Percentiles rank a stretch among this genome's conserved stretches.
Evolutionary conservation across 768 basidiomycete genomes (phyloP).

Genomic region (Mycena pura): DNA sequence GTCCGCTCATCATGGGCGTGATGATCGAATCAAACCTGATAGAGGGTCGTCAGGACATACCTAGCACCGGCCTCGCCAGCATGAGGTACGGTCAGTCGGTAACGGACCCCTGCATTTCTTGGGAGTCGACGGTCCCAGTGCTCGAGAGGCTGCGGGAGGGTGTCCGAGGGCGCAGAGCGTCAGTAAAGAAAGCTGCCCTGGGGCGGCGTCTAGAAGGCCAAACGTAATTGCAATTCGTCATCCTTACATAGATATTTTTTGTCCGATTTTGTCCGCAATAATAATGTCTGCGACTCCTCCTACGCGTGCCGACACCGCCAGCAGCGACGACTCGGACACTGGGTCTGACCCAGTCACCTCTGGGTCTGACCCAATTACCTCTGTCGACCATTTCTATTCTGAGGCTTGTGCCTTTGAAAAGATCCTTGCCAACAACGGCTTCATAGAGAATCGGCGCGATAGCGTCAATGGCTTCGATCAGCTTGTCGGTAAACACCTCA

Average conservation of each 20-base stretch:
- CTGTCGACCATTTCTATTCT: slow-evolving; percentile 10
- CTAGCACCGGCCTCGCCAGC: slow-evolving; percentile 69
- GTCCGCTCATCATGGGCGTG: slow-evolving; percentile 82
- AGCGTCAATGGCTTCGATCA: slow-evolving; percentile 44
- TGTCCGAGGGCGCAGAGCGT: slow-evolving; percentile 75
- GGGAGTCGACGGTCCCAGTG: slow-evolving; percentile 84
- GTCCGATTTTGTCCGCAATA: neutral
- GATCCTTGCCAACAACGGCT: slow-evolving; percentile 9
- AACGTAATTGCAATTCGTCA: neutral
- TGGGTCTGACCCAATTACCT: neutral
- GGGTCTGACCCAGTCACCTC: slow-evolving; percentile 15
- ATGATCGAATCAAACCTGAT: slow-evolving; percentile 95
- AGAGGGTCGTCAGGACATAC: slow-evolving; percentile 88
- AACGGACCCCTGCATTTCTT: slow-evolving; percentile 89
- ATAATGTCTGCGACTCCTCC: neutral
- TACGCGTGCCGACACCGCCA: slow-evolving; percentile 8
- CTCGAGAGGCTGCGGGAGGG: slow-evolving; percentile 89
- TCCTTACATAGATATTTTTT: neutral
- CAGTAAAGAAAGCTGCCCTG: slow-evolving; percentile 43
- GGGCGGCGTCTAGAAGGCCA: slow-evolving; percentile 3
- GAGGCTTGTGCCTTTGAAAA: slow-evolving; percentile 10
- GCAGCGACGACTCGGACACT: neutral
- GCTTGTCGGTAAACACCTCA: slow-evolving; percentile 52
- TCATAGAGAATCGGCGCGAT: slow-evolving; percentile 20
- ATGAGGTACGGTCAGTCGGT: slow-evolving; percentile 87